Conservation (phyloP, 306 rosid species). For the Sophora flavescens region DNA sequence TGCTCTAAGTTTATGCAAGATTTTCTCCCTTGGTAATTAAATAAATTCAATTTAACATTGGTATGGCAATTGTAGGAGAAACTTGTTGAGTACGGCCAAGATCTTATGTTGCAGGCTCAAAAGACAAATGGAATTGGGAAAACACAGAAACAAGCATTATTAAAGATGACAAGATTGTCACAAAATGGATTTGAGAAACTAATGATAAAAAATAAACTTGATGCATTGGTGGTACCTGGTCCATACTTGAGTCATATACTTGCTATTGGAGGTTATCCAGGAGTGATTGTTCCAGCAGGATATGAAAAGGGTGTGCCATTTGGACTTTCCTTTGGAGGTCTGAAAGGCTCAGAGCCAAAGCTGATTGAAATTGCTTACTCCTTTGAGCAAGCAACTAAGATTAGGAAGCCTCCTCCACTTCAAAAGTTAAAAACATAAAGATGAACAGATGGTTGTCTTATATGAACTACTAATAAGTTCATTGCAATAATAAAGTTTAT, state of each 20-base stretch:
- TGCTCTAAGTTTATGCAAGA: no score
- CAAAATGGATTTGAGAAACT: slow-evolving; percentile 51
- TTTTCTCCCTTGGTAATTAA: no score
- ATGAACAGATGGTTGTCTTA: background rate
- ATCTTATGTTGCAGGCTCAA: slow-evolving; percentile 43
- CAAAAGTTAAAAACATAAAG: slow-evolving; percentile 16
- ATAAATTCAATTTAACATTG: background rate
- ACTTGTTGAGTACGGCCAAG: slow-evolving; percentile 49
- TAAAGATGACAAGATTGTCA: slow-evolving; percentile 36
- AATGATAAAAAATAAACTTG: slow-evolving; percentile 49
- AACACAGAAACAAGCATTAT: slow-evolving; percentile 35
- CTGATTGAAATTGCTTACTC: slow-evolving; percentile 70
- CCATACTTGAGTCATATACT: slow-evolving; percentile 41
- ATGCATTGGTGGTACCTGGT: slow-evolving; percentile 61
- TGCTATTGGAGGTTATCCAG: slow-evolving; percentile 75
- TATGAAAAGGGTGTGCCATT: slow-evolving; percentile 56
- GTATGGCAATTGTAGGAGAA: slow-evolving; percentile 50
- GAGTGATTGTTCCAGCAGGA: slow-evolving; percentile 76
- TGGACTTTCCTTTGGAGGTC: slow-evolving; percentile 76
- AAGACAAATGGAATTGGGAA: slow-evolving; percentile 47
- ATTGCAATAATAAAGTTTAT: background rate
- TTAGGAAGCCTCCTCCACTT: slow-evolving; percentile 69
- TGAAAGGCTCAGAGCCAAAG: slow-evolving; percentile 70
- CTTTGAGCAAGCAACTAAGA: slow-evolving; percentile 73
- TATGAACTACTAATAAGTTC: background rate